Base-by-base conservation (phyloP, 768 basidiomycete genomes). In the Amanita polypyramis region DNA sequence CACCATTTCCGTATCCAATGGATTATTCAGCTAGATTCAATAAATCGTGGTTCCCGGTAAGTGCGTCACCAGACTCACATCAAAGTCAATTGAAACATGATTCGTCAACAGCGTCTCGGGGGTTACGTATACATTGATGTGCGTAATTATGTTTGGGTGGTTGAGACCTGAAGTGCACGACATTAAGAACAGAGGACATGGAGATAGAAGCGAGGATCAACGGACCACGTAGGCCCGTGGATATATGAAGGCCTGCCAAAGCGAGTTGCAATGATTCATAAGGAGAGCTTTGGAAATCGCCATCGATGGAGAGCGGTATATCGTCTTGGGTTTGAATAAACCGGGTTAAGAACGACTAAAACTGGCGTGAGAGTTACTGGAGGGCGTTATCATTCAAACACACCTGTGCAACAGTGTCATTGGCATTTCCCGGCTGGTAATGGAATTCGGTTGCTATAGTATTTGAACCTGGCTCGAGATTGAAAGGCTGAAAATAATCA, bases 381-480 rank as follows among this genome's bases (percentile, higher is more conserved):
- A 32, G 20, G 11, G 23, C 20, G 11, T 30, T 34, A 41, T 15
- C 21, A 45, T 27, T 4, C 29, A 19, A 35, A 51, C 58, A 21
- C 25, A 70, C 72, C 59, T 77, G 76, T 2, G 84, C 82, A 19
- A 68, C 62, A 3, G 82, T 83, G 55, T 85, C 75, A 53, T 84
- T 83, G 8, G 79, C 72, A 59, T 84, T 60, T 8, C 69, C 68
- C 0, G 84, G 83, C 53, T 71, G 65, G 54, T 87, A 87, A 51
- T 73, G 80, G 67, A 87, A 85, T 56, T 84, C 80, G 2, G 80
- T 67, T 0, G 67, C 44, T 19, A 78, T 56, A 1, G 54, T 57
- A 52, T 85, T 82, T 37, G 66, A 57, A 37, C 82, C 82, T 3
- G 83, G 82, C 15, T 69, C 61, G 36, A 85, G 66, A 51, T 77